A percentile compares a stretch with the other conserved stretches of the same genome.
These are phyloP conservation scores for Colletotrichum truncatum DNA, from an alignment of 2,329 filamentous ascomycete species.

Conservation along the genomic window DNA sequence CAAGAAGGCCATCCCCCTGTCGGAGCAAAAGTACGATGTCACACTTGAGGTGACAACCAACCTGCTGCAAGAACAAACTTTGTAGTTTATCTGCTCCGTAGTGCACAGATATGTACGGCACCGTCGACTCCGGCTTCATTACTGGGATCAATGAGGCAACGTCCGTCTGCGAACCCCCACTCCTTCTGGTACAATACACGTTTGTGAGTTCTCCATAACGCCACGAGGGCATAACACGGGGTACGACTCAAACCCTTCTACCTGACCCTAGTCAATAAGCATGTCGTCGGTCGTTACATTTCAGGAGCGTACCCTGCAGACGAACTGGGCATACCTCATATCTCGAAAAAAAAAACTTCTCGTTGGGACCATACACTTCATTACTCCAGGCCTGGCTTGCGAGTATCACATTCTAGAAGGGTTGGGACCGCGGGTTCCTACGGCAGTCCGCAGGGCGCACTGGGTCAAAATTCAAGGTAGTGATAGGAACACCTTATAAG, in stretches of 20 bases:
- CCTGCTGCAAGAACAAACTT: conserved; percentile 9
- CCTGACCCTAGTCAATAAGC: not conserved
- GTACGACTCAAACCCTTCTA: not conserved
- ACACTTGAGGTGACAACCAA: conserved; percentile 1
- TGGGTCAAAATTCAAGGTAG: no score
- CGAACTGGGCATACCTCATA: not conserved
- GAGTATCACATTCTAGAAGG: not conserved
- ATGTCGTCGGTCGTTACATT: conserved; percentile 8
- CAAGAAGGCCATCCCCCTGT: conserved; percentile 12
- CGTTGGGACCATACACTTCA: conserved; percentile 3
- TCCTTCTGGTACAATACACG: not conserved
- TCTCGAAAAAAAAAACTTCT: conserved; percentile 7
- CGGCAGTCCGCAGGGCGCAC: no score
- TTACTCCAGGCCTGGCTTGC: no score
- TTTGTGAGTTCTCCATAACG: not conserved
- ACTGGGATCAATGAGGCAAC: not conserved
- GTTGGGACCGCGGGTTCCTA: not conserved
- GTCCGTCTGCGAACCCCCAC: not conserved
- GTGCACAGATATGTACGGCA: not conserved
- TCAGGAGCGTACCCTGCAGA: conserved; percentile 14
- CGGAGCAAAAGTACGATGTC: not conserved
- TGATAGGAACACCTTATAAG: no score
- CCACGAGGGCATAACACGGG: conserved; percentile 6
- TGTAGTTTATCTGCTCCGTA: not conserved
- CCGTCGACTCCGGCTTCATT: not conserved